phyloP scores from a whole-genome alignment of 441 rosid genomes.

The Monsonia emarginata region DNA sequence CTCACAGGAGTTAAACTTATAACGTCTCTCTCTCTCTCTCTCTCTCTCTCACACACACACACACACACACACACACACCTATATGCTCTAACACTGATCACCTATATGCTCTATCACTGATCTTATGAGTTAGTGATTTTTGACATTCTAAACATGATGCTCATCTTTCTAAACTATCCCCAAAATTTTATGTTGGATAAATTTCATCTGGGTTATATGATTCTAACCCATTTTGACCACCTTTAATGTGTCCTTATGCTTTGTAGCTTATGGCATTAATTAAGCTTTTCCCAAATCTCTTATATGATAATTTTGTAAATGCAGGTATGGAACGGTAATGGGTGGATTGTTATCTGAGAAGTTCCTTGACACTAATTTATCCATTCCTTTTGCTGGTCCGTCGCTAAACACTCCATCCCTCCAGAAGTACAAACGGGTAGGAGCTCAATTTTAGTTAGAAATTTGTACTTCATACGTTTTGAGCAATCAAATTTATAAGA shows the following conservation, averaged over 20 bases:
- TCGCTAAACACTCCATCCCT: conserved; percentile 77
- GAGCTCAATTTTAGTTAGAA: conserved; percentile 4
- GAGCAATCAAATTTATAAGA: neutral
- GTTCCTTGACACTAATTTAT: conserved; percentile 71
- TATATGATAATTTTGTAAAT: conserved; percentile 13
- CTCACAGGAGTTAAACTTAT: conserved; percentile 81
- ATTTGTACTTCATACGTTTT: neutral
- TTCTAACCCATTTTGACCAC: neutral
- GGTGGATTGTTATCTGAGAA: conserved; percentile 91
- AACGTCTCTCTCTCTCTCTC: conserved; percentile 47
- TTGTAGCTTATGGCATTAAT: conserved; percentile 1
- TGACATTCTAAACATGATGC: too few relatives aligned
- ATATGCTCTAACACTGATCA: too few relatives aligned
- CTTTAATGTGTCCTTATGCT: conserved; percentile 4
- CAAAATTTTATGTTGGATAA: neutral
- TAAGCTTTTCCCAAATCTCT: conserved; percentile 12
- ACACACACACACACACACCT: neutral
- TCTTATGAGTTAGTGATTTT: neutral
- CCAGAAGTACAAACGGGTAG: conserved; percentile 82
- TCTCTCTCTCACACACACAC: conserved; percentile 11
- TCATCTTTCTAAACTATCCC: neutral
- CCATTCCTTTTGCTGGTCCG: conserved; percentile 78
- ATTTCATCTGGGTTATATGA: neutral
- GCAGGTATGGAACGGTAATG: conserved; percentile 89
- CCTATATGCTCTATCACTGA: too few relatives aligned